These are phyloP conservation scores for Alisma plantagoaquatica DNA, from an alignment of 106 monocot genomes.

Conservation along the genomic window DNA sequence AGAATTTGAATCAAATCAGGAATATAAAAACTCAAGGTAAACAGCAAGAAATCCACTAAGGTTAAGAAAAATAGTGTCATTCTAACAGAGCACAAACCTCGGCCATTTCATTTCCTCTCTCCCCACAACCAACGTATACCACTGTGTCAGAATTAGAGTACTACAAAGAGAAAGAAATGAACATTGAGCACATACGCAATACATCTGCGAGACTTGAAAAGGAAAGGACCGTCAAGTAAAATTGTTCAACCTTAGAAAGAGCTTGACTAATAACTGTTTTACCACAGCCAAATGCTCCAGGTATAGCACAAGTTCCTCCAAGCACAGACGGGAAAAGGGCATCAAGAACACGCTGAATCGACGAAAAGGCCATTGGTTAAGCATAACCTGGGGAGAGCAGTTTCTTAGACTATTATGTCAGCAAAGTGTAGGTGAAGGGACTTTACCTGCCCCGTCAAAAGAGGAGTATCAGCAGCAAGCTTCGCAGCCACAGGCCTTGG, in stretches of 20 bases:
- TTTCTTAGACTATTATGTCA: no score
- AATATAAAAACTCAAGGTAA: no score
- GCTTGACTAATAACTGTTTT: slow-evolving; percentile 99
- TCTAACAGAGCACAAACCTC: no score
- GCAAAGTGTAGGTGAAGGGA: no score
- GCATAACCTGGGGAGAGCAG: not conserved
- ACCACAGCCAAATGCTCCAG: slow-evolving; percentile 98
- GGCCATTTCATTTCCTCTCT: slow-evolving; percentile 99
- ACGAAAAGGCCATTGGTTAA: not conserved
- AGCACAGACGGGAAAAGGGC: slow-evolving; percentile 95
- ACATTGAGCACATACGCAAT: not conserved
- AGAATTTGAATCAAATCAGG: no score
- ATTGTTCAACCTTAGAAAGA: slow-evolving; percentile 71
- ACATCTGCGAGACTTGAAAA: no score
- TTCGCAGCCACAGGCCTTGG: slow-evolving; percentile 88
- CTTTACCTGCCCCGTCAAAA: slow-evolving; percentile 89
- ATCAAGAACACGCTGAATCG: slow-evolving; percentile 88
- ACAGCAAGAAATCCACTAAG: no score
- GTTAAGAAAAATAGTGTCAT: no score
- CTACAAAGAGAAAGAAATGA: slow-evolving; percentile 29
- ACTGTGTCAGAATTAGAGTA: slow-evolving; percentile 95
- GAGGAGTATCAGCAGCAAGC: slow-evolving; percentile 93
- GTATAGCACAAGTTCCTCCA: slow-evolving; percentile 98
- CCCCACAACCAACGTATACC: slow-evolving; percentile 99
- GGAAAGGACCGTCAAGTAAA: not conserved